phyloP scores from a whole-genome alignment of 495 filamentous ascomycete species.

The Lentithecium fluviatile region DNA sequence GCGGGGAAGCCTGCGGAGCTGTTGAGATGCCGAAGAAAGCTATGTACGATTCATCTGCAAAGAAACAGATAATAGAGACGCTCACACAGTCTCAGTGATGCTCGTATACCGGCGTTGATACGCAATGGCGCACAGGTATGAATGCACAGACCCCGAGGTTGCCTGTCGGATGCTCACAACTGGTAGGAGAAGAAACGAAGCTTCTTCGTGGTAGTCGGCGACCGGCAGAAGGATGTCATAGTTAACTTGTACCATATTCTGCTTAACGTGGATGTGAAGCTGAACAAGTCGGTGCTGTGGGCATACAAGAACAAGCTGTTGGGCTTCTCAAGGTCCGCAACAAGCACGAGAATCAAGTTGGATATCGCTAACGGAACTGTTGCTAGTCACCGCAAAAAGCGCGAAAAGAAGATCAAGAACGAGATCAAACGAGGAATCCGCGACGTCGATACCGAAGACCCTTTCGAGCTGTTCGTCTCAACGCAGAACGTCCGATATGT shows the following conservation, averaged over 20 bases:
- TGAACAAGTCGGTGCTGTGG: slow-evolving; percentile 97
- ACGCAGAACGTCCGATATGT: slow-evolving; percentile 97
- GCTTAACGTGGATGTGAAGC: slow-evolving; percentile 82
- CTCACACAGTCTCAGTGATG: slow-evolving; percentile 60
- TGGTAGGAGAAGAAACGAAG: slow-evolving; percentile 84
- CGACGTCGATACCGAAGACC: slow-evolving; percentile 92
- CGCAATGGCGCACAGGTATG: slow-evolving; percentile 80
- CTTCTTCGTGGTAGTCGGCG: slow-evolving; percentile 96
- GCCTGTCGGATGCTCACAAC: not conserved
- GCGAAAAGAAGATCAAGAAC: slow-evolving; percentile 95
- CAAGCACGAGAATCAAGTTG: not conserved
- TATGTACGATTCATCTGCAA: slow-evolving; percentile 31
- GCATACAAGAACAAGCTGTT: slow-evolving; percentile 99
- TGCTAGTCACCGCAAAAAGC: slow-evolving; percentile 86
- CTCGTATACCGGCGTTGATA: slow-evolving; percentile 93
- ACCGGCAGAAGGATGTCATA: slow-evolving; percentile 95
- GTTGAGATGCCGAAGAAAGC: slow-evolving; percentile 47
- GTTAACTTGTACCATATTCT: slow-evolving; percentile 93
- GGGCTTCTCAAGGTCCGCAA: slow-evolving; percentile 71
- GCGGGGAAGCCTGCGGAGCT: slow-evolving; percentile 32
- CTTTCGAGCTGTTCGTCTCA: slow-evolving; percentile 96
- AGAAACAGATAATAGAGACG: not conserved
- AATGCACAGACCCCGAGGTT: not conserved
- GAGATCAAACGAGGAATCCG: slow-evolving; percentile 94
- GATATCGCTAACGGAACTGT: not conserved